Percentiles rank a stretch among this genome's conserved stretches.
phyloP scores from a whole-genome alignment of 2,329 filamentous ascomycete species.

The Fusarium sp. region DNA sequence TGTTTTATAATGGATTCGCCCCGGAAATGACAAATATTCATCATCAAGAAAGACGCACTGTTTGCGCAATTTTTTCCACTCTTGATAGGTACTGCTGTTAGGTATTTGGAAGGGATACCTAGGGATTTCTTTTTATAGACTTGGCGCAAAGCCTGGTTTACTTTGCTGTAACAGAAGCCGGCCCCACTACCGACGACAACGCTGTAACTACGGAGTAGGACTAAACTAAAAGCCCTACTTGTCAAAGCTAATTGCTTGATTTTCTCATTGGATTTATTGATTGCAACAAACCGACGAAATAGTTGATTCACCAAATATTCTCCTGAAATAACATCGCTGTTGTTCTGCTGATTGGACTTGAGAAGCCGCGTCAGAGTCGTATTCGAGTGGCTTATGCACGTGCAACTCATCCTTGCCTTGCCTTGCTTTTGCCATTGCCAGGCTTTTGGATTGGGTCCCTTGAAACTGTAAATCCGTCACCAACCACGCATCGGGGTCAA shows the following conservation, averaged over 20 bases:
- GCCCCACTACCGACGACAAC: constrained; percentile 22
- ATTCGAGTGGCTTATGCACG: constrained; percentile 31
- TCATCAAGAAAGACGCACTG: background rate
- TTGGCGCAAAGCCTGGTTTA: constrained; percentile 15
- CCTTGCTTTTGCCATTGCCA: constrained; percentile 1
- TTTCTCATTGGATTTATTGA: background rate
- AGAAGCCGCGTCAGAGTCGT: constrained; percentile 15
- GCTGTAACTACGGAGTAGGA: background rate
- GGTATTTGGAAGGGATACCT: constrained; percentile 7
- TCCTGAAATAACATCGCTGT: background rate
- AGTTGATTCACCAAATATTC: background rate
- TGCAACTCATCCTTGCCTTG: constrained; percentile 30
- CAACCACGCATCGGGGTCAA: constrained; percentile 20
- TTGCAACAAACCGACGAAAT: background rate
- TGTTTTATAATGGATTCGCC: background rate
- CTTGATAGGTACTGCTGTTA: background rate
- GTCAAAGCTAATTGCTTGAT: background rate
- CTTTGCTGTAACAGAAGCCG: constrained; percentile 4
- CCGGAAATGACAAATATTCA: background rate
- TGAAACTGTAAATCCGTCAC: constrained; percentile 37
- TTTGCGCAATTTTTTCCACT: background rate
- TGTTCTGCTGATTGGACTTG: background rate
- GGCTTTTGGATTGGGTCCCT: constrained; percentile 21
- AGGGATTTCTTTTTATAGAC: constrained; percentile 32
- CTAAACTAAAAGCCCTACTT: background rate